phyloP scores from a whole-genome alignment of 2,329 filamentous ascomycete species.

The Ramularia endophylla region DNA sequence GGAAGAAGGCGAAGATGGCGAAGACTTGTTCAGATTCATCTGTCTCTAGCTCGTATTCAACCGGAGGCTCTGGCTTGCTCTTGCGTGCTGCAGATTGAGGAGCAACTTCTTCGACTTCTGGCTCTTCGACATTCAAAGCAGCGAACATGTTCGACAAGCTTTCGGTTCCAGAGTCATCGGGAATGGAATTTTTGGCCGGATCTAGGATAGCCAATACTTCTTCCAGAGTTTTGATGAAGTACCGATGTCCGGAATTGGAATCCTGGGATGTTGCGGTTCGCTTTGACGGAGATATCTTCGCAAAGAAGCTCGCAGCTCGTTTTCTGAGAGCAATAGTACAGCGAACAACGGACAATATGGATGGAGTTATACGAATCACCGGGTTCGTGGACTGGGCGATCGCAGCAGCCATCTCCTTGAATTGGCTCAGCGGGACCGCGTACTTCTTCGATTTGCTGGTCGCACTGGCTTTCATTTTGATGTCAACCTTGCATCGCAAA shows the following conservation, averaged over 20 bases:
- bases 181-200: background rate
- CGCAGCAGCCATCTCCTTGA: conserved; percentile 1
- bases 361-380: conserved; percentile 4
- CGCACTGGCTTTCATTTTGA: background rate
- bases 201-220: conserved; percentile 2
- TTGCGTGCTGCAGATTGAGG: background rate
- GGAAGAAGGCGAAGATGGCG: conserved; percentile 5
- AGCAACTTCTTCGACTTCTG: background rate
- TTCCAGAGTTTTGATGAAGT: conserved; percentile 5
- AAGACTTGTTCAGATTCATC: conserved; percentile 1
- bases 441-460: background rate
- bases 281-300: background rate
- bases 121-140: conserved; percentile 5
- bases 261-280: background rate
- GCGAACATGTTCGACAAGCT: conserved; percentile 2
- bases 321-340: conserved; percentile 1
- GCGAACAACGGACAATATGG: background rate
- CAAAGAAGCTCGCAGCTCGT: background rate
- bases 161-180: background rate
- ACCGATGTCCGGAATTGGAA: background rate
- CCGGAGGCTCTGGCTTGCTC: background rate
- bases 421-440: background rate
- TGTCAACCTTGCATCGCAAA: conserved; percentile 3
- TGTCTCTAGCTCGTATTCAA: conserved; percentile 1
- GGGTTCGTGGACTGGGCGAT: conserved; percentile 4